Evolutionary conservation across 2,329 filamentous ascomycete genomes (phyloP).

Genomic region (Pyricularia pennisetigena): DNA sequence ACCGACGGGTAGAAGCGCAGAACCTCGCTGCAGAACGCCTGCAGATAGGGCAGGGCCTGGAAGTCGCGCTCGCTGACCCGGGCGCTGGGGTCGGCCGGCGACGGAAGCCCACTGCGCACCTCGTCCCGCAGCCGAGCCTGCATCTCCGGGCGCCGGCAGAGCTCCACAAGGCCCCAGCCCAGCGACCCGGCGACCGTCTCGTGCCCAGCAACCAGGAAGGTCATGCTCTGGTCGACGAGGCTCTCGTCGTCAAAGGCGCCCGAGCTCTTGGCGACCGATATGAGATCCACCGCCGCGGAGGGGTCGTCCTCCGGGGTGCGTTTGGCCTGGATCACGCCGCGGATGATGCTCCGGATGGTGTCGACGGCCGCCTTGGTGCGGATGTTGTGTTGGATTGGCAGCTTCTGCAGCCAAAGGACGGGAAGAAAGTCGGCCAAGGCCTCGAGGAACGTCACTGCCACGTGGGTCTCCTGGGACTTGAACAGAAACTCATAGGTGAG

Average conservation of each 20-base stretch:
- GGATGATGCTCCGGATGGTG: slow-evolving; percentile 24
- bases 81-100: slow-evolving; percentile 8
- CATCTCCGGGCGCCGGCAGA: slow-evolving; percentile 46
- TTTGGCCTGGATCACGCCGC: slow-evolving; percentile 36
- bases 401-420: slow-evolving; percentile 32
- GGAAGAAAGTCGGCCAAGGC: slow-evolving; percentile 36
- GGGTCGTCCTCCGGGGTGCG: slow-evolving; percentile 13
- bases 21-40: slow-evolving; percentile 60
- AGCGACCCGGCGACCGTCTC: slow-evolving; percentile 57
- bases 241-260: background rate
- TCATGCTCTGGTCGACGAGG: slow-evolving; percentile 27
- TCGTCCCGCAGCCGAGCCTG: slow-evolving; percentile 53
- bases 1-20: slow-evolving; percentile 60
- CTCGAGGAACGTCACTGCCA: slow-evolving; percentile 34
- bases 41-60: slow-evolving; percentile 57
- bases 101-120: slow-evolving; percentile 38
- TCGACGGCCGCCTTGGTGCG: slow-evolving; percentile 23
- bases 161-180: slow-evolving; percentile 51
- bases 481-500: slow-evolving; percentile 21
- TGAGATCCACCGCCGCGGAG: background rate
- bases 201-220: slow-evolving; percentile 47
- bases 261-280: background rate
- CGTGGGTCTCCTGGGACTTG: slow-evolving; percentile 7
- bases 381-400: slow-evolving; percentile 8
- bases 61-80: slow-evolving; percentile 38